phyloP scores from a whole-genome alignment of 2,329 filamentous ascomycete species.

The Trichophyton rubrum region DNA sequence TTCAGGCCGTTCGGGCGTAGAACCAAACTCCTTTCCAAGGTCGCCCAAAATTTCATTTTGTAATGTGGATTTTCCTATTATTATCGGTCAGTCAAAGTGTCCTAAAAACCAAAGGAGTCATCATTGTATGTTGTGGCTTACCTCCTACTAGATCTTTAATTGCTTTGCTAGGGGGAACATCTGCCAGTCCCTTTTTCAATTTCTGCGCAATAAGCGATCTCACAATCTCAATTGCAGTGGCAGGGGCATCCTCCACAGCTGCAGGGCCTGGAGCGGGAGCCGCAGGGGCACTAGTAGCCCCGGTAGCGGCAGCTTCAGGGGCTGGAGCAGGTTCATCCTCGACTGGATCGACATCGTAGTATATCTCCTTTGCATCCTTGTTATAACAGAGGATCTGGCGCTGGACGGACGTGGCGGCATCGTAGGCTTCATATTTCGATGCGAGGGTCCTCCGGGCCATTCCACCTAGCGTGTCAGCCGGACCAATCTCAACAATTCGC shows the following conservation, averaged over 20 bases:
- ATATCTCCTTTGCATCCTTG: slow-evolving; percentile 98
- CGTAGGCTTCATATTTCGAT: slow-evolving; percentile 96
- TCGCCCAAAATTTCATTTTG: slow-evolving; percentile 98
- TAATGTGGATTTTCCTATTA: slow-evolving; percentile 82
- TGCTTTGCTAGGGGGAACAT: slow-evolving; percentile 86
- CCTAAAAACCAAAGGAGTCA: not conserved
- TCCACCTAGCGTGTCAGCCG: slow-evolving; percentile 87
- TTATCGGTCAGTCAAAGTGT: slow-evolving; percentile 11
- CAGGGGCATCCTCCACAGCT: slow-evolving; percentile 71
- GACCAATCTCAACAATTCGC: slow-evolving; percentile 94
- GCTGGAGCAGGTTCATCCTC: slow-evolving; percentile 68
- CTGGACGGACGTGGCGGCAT: slow-evolving; percentile 91
- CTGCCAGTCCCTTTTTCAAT: slow-evolving; percentile 81
- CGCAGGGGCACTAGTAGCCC: slow-evolving; percentile 15
- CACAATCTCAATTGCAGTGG: slow-evolving; percentile 80
- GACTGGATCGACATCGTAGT: slow-evolving; percentile 93
- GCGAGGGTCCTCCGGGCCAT: slow-evolving; percentile 95
- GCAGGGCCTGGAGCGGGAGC: slow-evolving; percentile 46
- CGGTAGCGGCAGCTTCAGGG: slow-evolving; percentile 29
- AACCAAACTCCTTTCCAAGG: slow-evolving; percentile 94
- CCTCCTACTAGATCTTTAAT: slow-evolving; percentile 98
- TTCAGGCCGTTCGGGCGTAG: slow-evolving; percentile 95
- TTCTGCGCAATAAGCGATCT: slow-evolving; percentile 88
- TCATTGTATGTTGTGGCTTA: slow-evolving; percentile 30
- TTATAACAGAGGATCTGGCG: slow-evolving; percentile 98